A percentile compares a stretch with the other conserved stretches of the same genome.
These are phyloP conservation scores for Monosporascus sp. DNA, from an alignment of 2,329 filamentous ascomycete species.

Conservation along the genomic window DNA sequence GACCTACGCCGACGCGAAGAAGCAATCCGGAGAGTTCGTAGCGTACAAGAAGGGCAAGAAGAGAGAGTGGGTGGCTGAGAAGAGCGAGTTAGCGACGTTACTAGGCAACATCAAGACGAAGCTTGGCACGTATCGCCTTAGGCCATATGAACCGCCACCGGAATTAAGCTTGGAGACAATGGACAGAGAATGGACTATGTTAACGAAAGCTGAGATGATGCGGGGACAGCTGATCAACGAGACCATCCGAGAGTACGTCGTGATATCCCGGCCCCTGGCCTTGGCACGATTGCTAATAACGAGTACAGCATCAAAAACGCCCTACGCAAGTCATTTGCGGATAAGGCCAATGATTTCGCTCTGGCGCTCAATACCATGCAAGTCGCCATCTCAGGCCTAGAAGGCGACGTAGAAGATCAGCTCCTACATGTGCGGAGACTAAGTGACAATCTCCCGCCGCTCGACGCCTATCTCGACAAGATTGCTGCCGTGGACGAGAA, in stretches of 20 bases:
- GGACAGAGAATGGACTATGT: conserved; percentile 73
- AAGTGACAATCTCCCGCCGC: conserved; percentile 76
- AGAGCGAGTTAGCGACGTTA: conserved; percentile 88
- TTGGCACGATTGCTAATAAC: conserved; percentile 9
- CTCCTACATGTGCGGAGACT: conserved; percentile 80
- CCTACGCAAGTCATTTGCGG: conserved; percentile 85
- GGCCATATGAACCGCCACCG: conserved; percentile 83
- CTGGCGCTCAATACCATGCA: conserved; percentile 92
- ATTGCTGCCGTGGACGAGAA: conserved; percentile 83
- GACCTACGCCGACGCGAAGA: conserved; percentile 88
- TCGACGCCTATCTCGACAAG: conserved; percentile 86
- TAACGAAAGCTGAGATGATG: conserved; percentile 81
- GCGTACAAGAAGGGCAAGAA: conserved; percentile 90
- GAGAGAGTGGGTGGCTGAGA: conserved; percentile 94
- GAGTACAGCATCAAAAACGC: conserved; percentile 80
- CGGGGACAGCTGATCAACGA: conserved; percentile 95
- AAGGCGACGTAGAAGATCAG: conserved; percentile 95
- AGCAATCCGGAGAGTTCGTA: conserved; percentile 75
- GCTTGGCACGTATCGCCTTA: conserved; percentile 85
- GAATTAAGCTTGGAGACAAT: conserved; percentile 78
- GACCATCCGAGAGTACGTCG: conserved; percentile 81
- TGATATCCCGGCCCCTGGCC: neutral
- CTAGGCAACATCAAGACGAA: conserved; percentile 99
- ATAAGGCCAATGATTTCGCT: conserved; percentile 98
- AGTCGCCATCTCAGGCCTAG: conserved; percentile 89